phyloP scores from a whole-genome alignment of 2,329 filamentous ascomycete species.

The Trichoderma atroviride region DNA sequence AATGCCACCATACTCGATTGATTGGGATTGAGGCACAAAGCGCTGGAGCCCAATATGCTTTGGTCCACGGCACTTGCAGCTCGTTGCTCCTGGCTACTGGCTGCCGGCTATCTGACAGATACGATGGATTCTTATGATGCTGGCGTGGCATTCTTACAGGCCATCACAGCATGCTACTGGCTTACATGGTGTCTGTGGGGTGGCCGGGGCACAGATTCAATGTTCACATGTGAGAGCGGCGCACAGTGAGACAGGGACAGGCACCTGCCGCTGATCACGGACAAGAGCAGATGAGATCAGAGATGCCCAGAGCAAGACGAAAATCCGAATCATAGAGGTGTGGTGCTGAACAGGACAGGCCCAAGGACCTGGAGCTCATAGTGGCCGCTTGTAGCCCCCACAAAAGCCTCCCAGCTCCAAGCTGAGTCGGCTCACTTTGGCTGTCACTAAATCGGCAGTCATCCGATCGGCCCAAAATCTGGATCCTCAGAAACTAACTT shows the following conservation, averaged over 20 bases:
- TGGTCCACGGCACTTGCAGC: background rate
- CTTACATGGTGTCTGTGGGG: background rate
- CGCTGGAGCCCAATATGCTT: background rate
- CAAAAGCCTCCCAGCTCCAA: background rate
- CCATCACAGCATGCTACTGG: background rate
- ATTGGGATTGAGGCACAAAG: background rate
- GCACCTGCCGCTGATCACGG: background rate
- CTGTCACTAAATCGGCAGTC: constrained; percentile 9
- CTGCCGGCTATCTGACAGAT: background rate
- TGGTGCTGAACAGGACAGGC: background rate
- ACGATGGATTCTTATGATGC: background rate
- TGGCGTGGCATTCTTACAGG: background rate
- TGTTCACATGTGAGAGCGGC: background rate
- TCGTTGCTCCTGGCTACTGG: background rate
- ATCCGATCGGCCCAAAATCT: constrained; percentile 25
- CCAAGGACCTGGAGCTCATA: background rate
- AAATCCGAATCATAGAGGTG: background rate
- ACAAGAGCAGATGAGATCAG: background rate
- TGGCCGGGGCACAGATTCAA: background rate
- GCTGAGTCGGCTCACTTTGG: background rate
- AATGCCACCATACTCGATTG: background rate
- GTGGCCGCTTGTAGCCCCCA: background rate
- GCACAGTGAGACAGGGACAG: background rate
- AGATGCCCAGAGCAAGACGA: background rate
- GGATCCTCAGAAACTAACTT: background rate